Evolutionary conservation across 495 filamentous ascomycete species (phyloP), one percentile per base, ranked within the genome.

Genomic region (Lindgomyces ingoldianus): DNA sequence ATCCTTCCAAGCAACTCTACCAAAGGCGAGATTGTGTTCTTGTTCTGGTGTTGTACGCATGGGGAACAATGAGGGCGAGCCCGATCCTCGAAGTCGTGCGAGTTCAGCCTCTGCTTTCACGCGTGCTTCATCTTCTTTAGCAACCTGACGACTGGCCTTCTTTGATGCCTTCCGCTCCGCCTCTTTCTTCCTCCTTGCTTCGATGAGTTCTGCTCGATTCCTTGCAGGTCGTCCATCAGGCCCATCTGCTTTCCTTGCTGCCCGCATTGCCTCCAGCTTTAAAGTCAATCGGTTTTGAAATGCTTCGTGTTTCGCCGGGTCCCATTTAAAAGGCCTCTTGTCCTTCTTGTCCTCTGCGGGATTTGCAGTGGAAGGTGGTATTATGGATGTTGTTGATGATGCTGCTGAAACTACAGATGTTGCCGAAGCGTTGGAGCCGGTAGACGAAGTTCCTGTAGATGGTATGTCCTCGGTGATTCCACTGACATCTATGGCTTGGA

Each of bases 171-270:
- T 91, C 44, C 91, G 87, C 68, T 90, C 82, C 52, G 89, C 85
- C 73, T 93, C 91, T 77, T 96, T 96, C 72, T 88, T 85, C 52
- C 93, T 85, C 3, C 94, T 85, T 16, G 88, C 81, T 75, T 97
- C 95, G 68, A 98, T 88, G 1, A 98, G 82, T 65, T 97, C 93
- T 76, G 94, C 87, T 50, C 92, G 82, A 58, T 87, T 94, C 47
- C 87, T 84, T 42, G 93, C 87, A 25, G 90, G 88, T 60, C 86
- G 84, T 65, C 90, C 90, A 70, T 96, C 84, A 4, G 83, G 80
- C 14, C 87, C 90, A 66, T 93, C 89, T 22, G 92, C 91, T 70
- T 94, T 93, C 50, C 91, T 87, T 24, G 81, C 82, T 0, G 89
- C 88, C 53, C 92, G 88, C 24, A 98, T 84, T 25, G 84, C 87